phyloP scores from a whole-genome alignment of 345 rosid species.

The Laguncularia racemosa region DNA sequence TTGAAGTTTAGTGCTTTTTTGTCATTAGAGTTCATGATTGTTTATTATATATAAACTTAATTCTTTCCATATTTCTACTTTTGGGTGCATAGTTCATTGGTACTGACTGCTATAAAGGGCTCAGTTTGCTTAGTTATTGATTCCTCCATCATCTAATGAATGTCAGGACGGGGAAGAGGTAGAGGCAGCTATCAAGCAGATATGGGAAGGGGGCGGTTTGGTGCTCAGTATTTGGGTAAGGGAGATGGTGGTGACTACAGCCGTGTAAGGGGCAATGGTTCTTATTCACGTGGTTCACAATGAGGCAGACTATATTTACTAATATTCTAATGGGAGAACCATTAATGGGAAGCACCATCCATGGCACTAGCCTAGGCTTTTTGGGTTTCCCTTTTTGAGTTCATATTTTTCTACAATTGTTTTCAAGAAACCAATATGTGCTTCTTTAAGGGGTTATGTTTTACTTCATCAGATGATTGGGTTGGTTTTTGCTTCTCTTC shows the following conservation, averaged over 20 bases:
- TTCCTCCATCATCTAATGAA: not conserved
- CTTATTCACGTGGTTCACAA: constrained; percentile 27
- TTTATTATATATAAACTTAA: too few species aligned
- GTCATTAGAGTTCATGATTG: too few species aligned
- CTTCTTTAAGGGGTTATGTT: constrained; percentile 5
- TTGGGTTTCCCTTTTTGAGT: not conserved
- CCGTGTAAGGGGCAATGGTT: constrained; percentile 64
- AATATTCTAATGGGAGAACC: too few species aligned
- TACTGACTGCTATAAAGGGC: not conserved
- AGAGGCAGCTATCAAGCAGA: constrained; percentile 64
- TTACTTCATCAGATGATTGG: constrained; percentile 3
- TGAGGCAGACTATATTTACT: not conserved
- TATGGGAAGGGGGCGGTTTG: constrained; percentile 55
- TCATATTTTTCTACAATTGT: not conserved
- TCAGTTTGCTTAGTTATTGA: not conserved
- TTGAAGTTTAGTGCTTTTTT: too few species aligned
- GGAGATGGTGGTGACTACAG: constrained; percentile 63
- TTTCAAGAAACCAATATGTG: too few species aligned
- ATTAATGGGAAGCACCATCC: too few species aligned
- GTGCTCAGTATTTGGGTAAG: constrained; percentile 52
- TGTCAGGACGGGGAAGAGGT: constrained; percentile 58
- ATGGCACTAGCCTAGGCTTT: too few species aligned
- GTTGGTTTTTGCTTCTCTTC: not conserved
- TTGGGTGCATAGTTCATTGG: too few species aligned
- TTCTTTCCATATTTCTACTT: too few species aligned